Evolutionary conservation across 177 flowering plant genomes (phyloP).

Genomic region (Vitis hybrid): DNA sequence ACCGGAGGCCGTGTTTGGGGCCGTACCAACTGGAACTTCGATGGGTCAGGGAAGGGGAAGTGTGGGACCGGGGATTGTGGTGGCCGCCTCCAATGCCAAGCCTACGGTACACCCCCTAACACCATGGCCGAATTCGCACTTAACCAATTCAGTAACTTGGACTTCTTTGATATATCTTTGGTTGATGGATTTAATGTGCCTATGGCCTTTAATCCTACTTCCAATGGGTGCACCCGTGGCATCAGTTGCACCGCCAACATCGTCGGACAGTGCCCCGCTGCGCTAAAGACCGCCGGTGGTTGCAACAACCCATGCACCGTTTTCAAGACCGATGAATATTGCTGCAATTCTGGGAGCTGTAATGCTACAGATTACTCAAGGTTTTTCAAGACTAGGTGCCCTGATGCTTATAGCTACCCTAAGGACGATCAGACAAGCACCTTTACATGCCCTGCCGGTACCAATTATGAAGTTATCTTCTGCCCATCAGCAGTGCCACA

Average conservation of each 20-base stretch:
- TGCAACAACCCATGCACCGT: conserved; percentile 51
- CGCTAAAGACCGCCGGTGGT: conserved; percentile 32
- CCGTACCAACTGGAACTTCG: conserved; percentile 23
- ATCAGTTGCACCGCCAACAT: conserved; percentile 38
- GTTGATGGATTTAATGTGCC: conserved; percentile 70
- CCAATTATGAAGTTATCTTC: conserved; percentile 29
- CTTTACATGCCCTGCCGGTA: conserved; percentile 23
- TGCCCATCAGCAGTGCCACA: conserved; percentile 9
- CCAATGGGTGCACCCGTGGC: conserved; percentile 21
- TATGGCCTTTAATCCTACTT: conserved; percentile 43
- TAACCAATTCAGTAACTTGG: conserved; percentile 26
- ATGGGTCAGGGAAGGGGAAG: conserved; percentile 8
- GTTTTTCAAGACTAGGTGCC: conserved; percentile 30
- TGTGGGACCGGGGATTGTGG: conserved; percentile 28
- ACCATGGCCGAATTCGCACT: conserved; percentile 27
- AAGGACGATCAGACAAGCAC: conserved; percentile 23
- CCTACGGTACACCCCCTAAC: conserved; percentile 17
- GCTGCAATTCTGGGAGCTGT: too few relatives aligned
- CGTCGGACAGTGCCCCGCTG: conserved; percentile 39
- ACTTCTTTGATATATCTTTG: conserved; percentile 51
- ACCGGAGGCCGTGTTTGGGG: conserved; percentile 20
- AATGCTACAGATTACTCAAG: not conserved
- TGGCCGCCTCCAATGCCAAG: conserved; percentile 17
- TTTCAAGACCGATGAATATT: conserved; percentile 7
- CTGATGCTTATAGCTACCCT: conserved; percentile 32